Conservation (phyloP, 148 eudicot genomes). For the Mesembryanthemum crystallinum region DNA sequence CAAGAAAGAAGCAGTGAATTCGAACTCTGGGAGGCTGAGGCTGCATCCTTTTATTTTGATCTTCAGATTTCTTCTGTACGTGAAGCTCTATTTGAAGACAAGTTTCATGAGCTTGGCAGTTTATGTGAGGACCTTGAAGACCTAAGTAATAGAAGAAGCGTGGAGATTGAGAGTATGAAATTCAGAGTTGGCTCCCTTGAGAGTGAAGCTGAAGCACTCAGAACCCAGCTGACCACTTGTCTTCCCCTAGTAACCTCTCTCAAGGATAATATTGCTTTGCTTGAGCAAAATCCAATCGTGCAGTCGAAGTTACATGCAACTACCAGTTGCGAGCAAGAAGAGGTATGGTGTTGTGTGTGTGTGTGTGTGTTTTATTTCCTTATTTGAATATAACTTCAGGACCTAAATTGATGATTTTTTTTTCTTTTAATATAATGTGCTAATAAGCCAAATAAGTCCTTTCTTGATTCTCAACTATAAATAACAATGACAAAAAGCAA, state of each 20-base stretch:
- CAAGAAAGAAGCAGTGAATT: slow-evolving; percentile 67
- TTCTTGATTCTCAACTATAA: not conserved
- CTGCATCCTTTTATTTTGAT: slow-evolving; percentile 83
- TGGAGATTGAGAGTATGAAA: slow-evolving; percentile 64
- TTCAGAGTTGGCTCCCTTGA: slow-evolving; percentile 48
- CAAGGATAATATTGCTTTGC: slow-evolving; percentile 52
- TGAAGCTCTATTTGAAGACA: slow-evolving; percentile 62
- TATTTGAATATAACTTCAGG: not conserved
- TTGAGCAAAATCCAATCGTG: slow-evolving; percentile 54
- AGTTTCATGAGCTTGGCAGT: slow-evolving; percentile 67
- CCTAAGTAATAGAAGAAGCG: slow-evolving; percentile 44
- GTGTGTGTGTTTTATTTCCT: not conserved
- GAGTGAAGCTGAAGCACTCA: slow-evolving; percentile 60
- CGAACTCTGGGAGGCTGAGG: slow-evolving; percentile 91
- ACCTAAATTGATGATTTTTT: not conserved
- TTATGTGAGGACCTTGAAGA: slow-evolving; percentile 62
- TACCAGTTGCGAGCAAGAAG: slow-evolving; percentile 39
- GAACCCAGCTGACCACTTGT: slow-evolving; percentile 58
- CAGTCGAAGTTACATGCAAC: slow-evolving; percentile 35
- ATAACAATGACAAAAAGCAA: not conserved
- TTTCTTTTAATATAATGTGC: not conserved
- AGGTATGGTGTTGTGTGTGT: slow-evolving; percentile 12
- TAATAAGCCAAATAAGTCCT: not conserved
- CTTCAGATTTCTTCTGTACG: slow-evolving; percentile 73
- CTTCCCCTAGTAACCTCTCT: slow-evolving; percentile 58